A percentile compares a stretch with the other conserved stretches of the same genome.
Conservation (phyloP, 495 filamentous ascomycete species). For the Neurospora hispaniola region DNA sequence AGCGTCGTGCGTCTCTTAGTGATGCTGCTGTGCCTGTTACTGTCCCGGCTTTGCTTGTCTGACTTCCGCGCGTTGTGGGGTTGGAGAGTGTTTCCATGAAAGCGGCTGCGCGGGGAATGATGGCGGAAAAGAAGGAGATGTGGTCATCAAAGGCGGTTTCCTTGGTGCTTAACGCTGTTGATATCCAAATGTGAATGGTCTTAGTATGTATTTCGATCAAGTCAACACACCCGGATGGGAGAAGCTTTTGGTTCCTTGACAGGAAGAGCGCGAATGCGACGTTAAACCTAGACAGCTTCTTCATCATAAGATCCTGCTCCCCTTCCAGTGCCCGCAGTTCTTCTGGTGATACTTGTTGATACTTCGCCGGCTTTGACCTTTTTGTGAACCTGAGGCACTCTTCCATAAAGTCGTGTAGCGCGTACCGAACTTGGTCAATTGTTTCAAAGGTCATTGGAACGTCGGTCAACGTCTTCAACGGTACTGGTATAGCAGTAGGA, state of each 20-base stretch:
- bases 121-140: slow-evolving; percentile 26
- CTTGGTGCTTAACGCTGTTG: slow-evolving; percentile 22
- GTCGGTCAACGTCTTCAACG: slow-evolving; percentile 21
- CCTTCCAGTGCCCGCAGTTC: slow-evolving; percentile 18
- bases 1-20: slow-evolving; percentile 10
- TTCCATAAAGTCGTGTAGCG: slow-evolving; percentile 27
- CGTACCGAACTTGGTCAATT: slow-evolving; percentile 21
- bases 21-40: not conserved
- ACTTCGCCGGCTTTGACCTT: slow-evolving; percentile 16
- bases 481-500: slow-evolving; percentile 16
- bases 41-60: not conserved
- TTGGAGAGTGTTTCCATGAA: slow-evolving; percentile 16
- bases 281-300: slow-evolving; percentile 23
- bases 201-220: slow-evolving; percentile 22
- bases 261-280: slow-evolving; percentile 25
- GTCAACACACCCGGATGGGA: slow-evolving; percentile 15
- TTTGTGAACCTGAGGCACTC: slow-evolving; percentile 23
- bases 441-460: slow-evolving; percentile 20
- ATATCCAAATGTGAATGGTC: slow-evolving; percentile 26
- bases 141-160: slow-evolving; percentile 30
- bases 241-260: slow-evolving; percentile 8
- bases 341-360: slow-evolving; percentile 8
- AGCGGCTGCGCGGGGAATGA: slow-evolving; percentile 22
- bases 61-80: slow-evolving; percentile 2
- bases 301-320: slow-evolving; percentile 20